Percentiles rank a stretch among this genome's conserved stretches.
These are phyloP conservation scores for Mercurialis annua DNA, from an alignment of 345 rosid species.

Conservation along the genomic window DNA sequence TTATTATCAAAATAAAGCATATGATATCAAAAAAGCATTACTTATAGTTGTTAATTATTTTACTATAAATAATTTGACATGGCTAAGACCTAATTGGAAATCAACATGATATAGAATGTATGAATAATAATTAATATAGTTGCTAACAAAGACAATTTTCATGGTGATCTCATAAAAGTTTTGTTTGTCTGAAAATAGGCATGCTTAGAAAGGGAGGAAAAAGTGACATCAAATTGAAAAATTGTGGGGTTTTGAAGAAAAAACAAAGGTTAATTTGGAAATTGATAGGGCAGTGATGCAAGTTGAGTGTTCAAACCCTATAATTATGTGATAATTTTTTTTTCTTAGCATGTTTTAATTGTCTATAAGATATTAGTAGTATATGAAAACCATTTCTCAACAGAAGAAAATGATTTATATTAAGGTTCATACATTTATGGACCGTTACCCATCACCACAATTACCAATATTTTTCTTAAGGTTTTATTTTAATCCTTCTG, in stretches of 20 bases:
- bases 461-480: neutral
- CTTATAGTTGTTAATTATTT: no score
- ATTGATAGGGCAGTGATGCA: slow-evolving; percentile 6
- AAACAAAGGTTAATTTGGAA: slow-evolving; percentile 2
- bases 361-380: slow-evolving; percentile 26
- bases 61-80: no score
- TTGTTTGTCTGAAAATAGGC: no score
- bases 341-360: neutral
- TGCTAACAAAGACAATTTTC: no score
- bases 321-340: neutral
- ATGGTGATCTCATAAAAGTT: no score
- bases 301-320: slow-evolving; percentile 13
- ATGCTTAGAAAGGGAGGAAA: neutral
- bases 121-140: no score
- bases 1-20: no score
- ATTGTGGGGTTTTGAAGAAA: neutral
- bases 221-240: neutral
- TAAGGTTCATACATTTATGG: slow-evolving; percentile 5
- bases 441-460: slow-evolving; percentile 39
- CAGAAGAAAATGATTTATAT: slow-evolving; percentile 21
- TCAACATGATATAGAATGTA: no score
- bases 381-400: slow-evolving; percentile 44
- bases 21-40: no score
- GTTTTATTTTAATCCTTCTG: slow-evolving; percentile 37
- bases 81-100: no score